These are phyloP conservation scores for Stachybotrys elegans DNA, from an alignment of 2,329 filamentous ascomycete species.

Conservation along the genomic window DNA sequence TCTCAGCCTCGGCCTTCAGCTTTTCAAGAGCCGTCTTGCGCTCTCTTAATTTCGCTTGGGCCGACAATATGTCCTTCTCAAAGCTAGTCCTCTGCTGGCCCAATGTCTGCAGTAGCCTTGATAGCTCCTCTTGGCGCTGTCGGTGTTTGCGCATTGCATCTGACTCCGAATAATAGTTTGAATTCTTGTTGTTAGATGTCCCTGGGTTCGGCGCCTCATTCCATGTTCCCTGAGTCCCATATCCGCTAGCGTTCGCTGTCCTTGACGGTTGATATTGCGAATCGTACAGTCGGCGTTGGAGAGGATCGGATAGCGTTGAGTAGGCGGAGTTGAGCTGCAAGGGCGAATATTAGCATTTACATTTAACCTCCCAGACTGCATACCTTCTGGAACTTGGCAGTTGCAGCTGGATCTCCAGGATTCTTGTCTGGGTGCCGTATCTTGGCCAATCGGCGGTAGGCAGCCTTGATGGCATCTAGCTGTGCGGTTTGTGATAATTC, in stretches of 20 bases:
- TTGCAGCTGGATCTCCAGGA: not conserved
- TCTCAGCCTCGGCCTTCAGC: not conserved
- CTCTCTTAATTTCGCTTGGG: not conserved
- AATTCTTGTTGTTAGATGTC: not conserved
- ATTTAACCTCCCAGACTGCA: not conserved
- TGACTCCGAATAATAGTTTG: not conserved
- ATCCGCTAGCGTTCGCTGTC: too few species aligned
- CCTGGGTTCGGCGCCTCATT: not conserved
- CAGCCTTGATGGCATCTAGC: not conserved
- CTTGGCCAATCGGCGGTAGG: not conserved
- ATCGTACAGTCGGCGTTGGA: not conserved
- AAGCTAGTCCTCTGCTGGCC: not conserved
- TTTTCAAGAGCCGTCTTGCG: not conserved
- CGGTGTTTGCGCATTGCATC: not conserved
- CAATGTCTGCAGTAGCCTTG: not conserved
- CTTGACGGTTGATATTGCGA: not conserved
- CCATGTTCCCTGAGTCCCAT: not conserved
- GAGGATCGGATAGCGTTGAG: not conserved
- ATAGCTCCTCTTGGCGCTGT: not conserved
- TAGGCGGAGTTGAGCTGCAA: not conserved
- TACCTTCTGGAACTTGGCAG: not conserved
- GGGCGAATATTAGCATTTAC: not conserved
- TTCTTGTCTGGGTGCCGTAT: not conserved
- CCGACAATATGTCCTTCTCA: not conserved
- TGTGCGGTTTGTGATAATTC: not conserved